phyloP scores from a whole-genome alignment of 2,329 filamentous ascomycete species.

The Tricladium varicosporioides region DNA sequence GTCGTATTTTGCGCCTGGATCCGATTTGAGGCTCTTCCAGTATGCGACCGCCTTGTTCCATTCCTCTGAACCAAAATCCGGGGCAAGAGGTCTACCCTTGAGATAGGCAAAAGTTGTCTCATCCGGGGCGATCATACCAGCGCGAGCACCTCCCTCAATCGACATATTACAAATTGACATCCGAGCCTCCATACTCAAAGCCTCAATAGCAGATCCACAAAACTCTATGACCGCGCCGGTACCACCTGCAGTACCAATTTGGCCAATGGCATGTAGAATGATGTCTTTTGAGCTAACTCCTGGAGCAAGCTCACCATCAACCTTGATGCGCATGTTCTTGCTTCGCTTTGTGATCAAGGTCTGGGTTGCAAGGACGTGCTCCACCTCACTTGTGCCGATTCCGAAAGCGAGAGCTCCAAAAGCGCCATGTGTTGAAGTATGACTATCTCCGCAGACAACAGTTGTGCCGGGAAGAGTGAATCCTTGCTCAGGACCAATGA shows the following conservation, averaged over 20 bases:
- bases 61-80: constrained; percentile 77
- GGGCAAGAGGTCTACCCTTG: constrained; percentile 84
- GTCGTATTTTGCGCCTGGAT: constrained; percentile 87
- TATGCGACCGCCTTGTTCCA: constrained; percentile 88
- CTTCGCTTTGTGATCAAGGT: constrained; percentile 91
- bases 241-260: constrained; percentile 92
- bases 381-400: constrained; percentile 97
- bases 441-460: constrained; percentile 95
- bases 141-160: constrained; percentile 91
- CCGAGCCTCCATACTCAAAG: constrained; percentile 89
- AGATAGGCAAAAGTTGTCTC: constrained; percentile 94
- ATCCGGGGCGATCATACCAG: constrained; percentile 95
- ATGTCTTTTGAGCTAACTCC: constrained; percentile 97
- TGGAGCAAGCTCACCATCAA: constrained; percentile 84
- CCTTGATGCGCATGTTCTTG: constrained; percentile 98
- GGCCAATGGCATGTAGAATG: constrained; percentile 86
- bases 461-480: constrained; percentile 97
- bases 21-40: constrained; percentile 84
- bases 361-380: constrained; percentile 96
- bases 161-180: constrained; percentile 99
- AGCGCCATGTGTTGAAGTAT: constrained; percentile 96
- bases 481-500: constrained; percentile 97
- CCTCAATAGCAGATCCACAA: constrained; percentile 88
- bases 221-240: constrained; percentile 96
- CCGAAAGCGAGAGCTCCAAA: constrained; percentile 94